Percentiles rank a stretch among this genome's conserved stretches.
These are phyloP conservation scores for Eimeria acervulina DNA, from an alignment of 169 alveolate genomes.

Conservation along the genomic window DNA sequence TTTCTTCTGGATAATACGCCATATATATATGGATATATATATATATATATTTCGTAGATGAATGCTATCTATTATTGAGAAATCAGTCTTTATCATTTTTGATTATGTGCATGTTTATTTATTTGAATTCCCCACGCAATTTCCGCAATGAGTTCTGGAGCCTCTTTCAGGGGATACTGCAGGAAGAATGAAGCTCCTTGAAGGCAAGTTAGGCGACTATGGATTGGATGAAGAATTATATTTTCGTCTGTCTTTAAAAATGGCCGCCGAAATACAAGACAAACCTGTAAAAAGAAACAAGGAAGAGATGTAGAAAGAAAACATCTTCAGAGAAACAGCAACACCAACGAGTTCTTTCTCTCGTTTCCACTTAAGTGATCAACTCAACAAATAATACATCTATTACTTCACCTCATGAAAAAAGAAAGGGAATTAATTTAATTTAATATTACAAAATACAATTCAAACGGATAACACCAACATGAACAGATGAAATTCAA, in stretches of 20 bases:
- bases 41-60: too few species aligned
- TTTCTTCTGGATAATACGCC: too few species aligned
- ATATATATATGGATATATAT: too few species aligned
- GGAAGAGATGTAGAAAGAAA: not conserved
- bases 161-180: not conserved
- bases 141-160: not conserved
- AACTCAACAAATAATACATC: too few species aligned
- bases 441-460: too few species aligned
- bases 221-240: not conserved
- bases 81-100: not conserved
- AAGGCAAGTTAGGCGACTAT: not conserved
- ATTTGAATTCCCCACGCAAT: conserved; percentile 12
- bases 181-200: not conserved
- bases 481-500: too few species aligned
- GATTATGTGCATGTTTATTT: too few species aligned
- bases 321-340: not conserved
- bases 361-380: not conserved
- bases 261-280: not conserved
- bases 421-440: too few species aligned
- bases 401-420: too few species aligned
- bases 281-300: not conserved
- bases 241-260: not conserved
- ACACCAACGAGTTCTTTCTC: not conserved
- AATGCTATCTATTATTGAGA: too few species aligned
- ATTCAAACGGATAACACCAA: too few species aligned